Evolutionary conservation across 495 filamentous ascomycete genomes (phyloP).

Genomic region (Chaetomidium leptoderma): DNA sequence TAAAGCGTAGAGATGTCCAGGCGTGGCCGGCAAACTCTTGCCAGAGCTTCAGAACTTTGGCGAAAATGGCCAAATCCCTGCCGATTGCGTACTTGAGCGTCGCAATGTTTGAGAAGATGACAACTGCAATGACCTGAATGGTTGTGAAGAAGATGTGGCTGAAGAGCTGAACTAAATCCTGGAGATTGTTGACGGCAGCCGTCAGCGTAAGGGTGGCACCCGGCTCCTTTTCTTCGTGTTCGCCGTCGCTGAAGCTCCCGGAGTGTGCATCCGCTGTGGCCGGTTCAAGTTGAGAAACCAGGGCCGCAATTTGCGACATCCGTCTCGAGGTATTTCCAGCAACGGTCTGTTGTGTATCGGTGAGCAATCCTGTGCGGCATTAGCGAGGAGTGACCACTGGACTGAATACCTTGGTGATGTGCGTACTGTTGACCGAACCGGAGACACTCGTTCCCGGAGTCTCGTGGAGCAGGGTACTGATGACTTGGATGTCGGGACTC

Average conservation of each 20-base stretch:
- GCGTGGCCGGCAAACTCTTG: neutral
- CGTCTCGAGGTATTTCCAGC: neutral
- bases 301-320: neutral
- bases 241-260: neutral
- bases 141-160: neutral
- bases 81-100: neutral
- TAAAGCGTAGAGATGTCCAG: neutral
- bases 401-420: neutral
- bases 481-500: no score
- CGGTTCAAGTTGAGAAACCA: neutral
- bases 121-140: neutral
- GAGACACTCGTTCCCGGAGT: no score
- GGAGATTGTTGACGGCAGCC: neutral
- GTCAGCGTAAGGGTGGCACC: neutral
- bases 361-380: neutral
- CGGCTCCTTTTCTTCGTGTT: no score
- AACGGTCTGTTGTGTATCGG: neutral
- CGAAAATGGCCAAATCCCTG: constrained; percentile 4
- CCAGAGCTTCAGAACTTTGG: neutral
- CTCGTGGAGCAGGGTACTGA: no score
- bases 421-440: neutral
- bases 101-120: neutral
- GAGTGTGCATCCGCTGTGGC: neutral
- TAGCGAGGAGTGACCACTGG: neutral
- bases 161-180: neutral